Conservation (phyloP, 352 stramenopile species). For the Globisporangium spiculum region DNA sequence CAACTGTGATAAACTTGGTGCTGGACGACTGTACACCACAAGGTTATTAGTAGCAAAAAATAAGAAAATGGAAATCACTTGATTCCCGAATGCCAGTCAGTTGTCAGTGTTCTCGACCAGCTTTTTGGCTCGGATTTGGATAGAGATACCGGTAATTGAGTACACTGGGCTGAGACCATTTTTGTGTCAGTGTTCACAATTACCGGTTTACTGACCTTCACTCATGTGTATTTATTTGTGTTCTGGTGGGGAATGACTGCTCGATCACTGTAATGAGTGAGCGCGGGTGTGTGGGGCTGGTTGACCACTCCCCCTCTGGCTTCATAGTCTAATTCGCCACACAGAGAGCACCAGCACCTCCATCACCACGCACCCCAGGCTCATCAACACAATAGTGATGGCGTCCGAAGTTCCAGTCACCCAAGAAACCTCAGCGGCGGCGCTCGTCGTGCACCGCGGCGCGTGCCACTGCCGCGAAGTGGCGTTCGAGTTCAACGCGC, state of each 20-base stretch:
- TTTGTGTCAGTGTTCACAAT: no score
- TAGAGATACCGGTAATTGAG: no score
- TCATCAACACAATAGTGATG: neutral
- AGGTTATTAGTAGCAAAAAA: no score
- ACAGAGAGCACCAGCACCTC: neutral
- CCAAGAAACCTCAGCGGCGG: no score
- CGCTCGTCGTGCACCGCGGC: slow-evolving; percentile 39
- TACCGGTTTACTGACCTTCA: neutral
- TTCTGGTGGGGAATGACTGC: neutral
- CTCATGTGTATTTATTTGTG: neutral
- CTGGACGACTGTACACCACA: no score
- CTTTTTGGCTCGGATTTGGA: no score
- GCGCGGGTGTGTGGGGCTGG: neutral
- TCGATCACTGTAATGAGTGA: neutral
- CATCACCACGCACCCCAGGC: neutral
- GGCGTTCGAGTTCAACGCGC: slow-evolving; percentile 65
- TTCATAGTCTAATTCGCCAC: neutral
- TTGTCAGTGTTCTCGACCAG: no score
- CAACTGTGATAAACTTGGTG: no score
- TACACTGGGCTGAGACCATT: no score
- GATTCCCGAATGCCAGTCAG: no score
- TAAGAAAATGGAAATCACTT: no score
- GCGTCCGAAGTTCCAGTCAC: neutral
- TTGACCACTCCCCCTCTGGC: neutral
- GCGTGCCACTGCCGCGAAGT: slow-evolving; percentile 73